These are phyloP conservation scores for Phytophthora palmivora DNA, from an alignment of 352 stramenopile genomes.

Conservation along the genomic window DNA sequence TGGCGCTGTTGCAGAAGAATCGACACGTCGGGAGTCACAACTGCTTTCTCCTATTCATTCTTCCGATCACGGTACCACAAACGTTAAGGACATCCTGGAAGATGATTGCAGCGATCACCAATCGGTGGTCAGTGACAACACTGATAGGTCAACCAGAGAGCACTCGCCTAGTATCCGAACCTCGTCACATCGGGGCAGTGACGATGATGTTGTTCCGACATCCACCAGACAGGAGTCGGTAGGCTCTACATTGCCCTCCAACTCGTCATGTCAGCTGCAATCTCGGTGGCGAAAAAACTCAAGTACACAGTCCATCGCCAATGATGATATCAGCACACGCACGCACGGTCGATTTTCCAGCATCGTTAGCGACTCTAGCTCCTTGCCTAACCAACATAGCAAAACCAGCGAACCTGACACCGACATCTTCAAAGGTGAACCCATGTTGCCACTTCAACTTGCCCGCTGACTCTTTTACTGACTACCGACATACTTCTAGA, in stretches of 20 bases:
- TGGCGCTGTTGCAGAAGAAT: not conserved
- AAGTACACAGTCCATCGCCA: not conserved
- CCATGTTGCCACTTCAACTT: constrained; percentile 23
- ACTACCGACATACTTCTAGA: constrained; percentile 39
- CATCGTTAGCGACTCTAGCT: constrained; percentile 8
- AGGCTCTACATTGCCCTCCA: constrained; percentile 14
- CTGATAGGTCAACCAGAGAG: constrained; percentile 12
- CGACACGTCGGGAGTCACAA: not conserved
- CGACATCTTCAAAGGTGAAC: constrained; percentile 40
- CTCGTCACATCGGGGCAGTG: constrained; percentile 3
- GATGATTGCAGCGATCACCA: constrained; percentile 6
- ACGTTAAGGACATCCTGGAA: constrained; percentile 2
- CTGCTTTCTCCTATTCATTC: not conserved
- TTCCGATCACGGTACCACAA: constrained; percentile 12
- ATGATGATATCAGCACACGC: constrained; percentile 17
- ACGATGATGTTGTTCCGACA: constrained; percentile 4
- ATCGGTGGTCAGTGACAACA: constrained; percentile 4
- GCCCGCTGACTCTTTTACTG: constrained; percentile 7
- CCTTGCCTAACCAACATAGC: constrained; percentile 7
- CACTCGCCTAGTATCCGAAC: constrained; percentile 1
- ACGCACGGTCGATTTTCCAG: constrained; percentile 8
- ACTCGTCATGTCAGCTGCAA: constrained; percentile 14
- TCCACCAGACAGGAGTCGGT: constrained; percentile 10
- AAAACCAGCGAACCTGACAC: constrained; percentile 3
- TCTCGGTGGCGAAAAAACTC: constrained; percentile 15